Conservation (phyloP, 805 yeast species). For the Schizosaccharomyces osmophilus region DNA sequence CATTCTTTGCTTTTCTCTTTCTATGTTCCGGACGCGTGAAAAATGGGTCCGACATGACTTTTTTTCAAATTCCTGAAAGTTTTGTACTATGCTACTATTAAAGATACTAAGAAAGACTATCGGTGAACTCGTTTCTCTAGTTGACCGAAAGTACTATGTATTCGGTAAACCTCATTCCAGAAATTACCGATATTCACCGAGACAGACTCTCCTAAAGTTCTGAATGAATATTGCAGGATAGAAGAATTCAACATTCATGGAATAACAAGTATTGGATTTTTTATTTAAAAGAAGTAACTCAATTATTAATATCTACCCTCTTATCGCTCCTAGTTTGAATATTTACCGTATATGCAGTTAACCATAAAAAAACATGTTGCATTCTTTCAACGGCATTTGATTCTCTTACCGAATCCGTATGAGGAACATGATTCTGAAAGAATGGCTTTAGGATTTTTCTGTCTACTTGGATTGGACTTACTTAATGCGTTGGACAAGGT, state of each 20-base stretch:
- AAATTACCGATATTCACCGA: not conserved
- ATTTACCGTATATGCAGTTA: not conserved
- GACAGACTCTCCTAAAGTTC: not conserved
- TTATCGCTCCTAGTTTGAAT: not conserved
- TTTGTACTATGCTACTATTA: not conserved
- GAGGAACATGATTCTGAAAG: constrained; percentile 47
- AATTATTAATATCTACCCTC: no score
- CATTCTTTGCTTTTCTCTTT: not conserved
- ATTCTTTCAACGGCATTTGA: constrained; percentile 28
- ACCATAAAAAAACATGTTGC: constrained; percentile 4
- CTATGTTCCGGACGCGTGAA: not conserved
- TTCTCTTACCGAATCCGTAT: constrained; percentile 27
- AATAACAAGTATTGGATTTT: no score
- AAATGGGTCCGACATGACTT: not conserved
- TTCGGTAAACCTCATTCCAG: not conserved
- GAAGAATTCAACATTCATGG: no score
- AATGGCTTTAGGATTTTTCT: constrained; percentile 45
- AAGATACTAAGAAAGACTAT: not conserved
- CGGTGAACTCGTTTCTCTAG: not conserved
- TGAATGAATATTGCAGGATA: no score
- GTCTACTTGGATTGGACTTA: constrained; percentile 35
- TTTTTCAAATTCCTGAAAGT: not conserved
- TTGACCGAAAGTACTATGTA: not conserved
- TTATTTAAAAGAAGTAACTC: no score
- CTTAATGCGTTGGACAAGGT: constrained; percentile 15